phyloP scores from a whole-genome alignment of 305 asterid genomes.

The Ajuga reptans region DNA sequence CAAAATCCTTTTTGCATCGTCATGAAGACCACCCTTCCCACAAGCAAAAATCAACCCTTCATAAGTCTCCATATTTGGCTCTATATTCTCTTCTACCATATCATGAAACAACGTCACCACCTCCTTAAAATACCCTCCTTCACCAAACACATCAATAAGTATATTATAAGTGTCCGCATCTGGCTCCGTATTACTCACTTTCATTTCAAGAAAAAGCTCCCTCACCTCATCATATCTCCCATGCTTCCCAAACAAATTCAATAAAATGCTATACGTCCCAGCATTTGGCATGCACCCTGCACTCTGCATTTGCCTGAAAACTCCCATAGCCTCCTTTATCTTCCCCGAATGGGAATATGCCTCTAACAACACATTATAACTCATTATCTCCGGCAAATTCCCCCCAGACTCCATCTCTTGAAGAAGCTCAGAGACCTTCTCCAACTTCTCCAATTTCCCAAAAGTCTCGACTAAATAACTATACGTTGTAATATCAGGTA shows the following conservation, averaged over 20 bases:
- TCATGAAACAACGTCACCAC: slow-evolving; percentile 93
- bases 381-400: slow-evolving; percentile 72
- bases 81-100: slow-evolving; percentile 85
- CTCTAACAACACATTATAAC: slow-evolving; percentile 85
- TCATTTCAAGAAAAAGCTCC: slow-evolving; percentile 94
- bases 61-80: slow-evolving; percentile 96
- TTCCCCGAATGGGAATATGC: slow-evolving; percentile 65
- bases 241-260: slow-evolving; percentile 72
- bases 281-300: slow-evolving; percentile 93
- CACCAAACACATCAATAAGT: slow-evolving; percentile 83
- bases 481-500: slow-evolving; percentile 74
- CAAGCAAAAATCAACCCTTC: slow-evolving; percentile 83
- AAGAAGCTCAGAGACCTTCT: slow-evolving; percentile 69
- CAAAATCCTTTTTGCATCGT: slow-evolving; percentile 69
- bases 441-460: slow-evolving; percentile 62
- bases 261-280: slow-evolving; percentile 70
- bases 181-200: slow-evolving; percentile 81
- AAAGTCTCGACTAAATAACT: slow-evolving; percentile 78
- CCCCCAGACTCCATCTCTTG: slow-evolving; percentile 81
- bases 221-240: slow-evolving; percentile 91
- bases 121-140: slow-evolving; percentile 97
- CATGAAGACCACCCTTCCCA: slow-evolving; percentile 92
- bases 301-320: slow-evolving; percentile 86
- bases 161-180: slow-evolving; percentile 83
- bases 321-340: slow-evolving; percentile 76